phyloP scores from a whole-genome alignment of 1,284 basidiomycete species.

The Rhodotorula sp. region DNA sequence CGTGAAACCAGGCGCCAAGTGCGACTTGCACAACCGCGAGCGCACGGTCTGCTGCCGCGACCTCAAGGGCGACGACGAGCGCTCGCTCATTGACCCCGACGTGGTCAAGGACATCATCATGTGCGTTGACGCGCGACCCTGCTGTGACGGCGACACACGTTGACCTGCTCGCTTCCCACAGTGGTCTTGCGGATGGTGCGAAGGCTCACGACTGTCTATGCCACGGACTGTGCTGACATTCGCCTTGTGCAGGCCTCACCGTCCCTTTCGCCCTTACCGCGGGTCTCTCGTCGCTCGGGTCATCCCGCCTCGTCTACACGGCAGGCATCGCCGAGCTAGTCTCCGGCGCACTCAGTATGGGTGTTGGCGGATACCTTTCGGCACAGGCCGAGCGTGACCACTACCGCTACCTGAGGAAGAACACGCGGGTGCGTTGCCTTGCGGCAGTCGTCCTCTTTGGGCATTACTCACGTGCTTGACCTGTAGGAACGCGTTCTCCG shows the following conservation, averaged over 20 bases:
- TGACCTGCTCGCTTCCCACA: conserved; percentile 48
- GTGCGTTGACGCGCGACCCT: conserved; percentile 52
- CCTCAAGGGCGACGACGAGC: conserved; percentile 62
- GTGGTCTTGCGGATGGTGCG: conserved; percentile 85
- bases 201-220: conserved; percentile 50
- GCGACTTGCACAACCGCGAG: conserved; percentile 41
- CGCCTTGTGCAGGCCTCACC: conserved; percentile 24
- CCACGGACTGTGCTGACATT: not conserved
- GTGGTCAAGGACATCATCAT: conserved; percentile 71
- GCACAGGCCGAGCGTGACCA: conserved; percentile 89
- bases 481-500: conserved; percentile 72
- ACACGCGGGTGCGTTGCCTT: conserved; percentile 36
- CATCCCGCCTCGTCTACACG: conserved; percentile 61
- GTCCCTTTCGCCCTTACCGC: conserved; percentile 51
- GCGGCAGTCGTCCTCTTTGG: not conserved
- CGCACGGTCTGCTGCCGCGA: conserved; percentile 42
- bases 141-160: not conserved
- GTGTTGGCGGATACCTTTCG: conserved; percentile 94
- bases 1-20: conserved; percentile 29
- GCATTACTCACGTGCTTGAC: not conserved
- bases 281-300: conserved; percentile 72
- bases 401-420: conserved; percentile 74
- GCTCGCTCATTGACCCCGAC: conserved; percentile 78
- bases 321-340: conserved; percentile 59
- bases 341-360: conserved; percentile 93